Base-by-base conservation (phyloP, 1,139 yeast species). In the Geotrichum restrictum region DNA sequence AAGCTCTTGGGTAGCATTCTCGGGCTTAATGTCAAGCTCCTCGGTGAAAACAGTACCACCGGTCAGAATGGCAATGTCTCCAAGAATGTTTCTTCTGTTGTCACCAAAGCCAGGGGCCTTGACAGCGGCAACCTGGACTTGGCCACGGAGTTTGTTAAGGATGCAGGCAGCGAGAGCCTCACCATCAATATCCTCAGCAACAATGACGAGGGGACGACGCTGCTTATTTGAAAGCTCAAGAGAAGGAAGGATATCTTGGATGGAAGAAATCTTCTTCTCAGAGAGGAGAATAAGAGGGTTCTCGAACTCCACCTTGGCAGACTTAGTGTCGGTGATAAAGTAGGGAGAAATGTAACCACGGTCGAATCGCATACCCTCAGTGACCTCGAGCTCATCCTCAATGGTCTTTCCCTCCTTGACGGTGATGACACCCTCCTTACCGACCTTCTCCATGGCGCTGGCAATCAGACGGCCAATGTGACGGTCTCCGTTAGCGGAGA, bases 41-140 rank as follows among this genome's bases (percentile, higher is more conserved):
- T 93, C 98, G 63, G 97, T 89, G 83, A 93, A 93, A 45, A 93
- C 98, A 54, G 97, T 88, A 76, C 97, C 97, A 62, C 98, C 98
- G 45, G 98, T 85, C 64, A 94, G 80, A 68, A 91, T 86, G 69
- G 98, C 97, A 74, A 93, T 86, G 73, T 93, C 98, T 65, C 98
- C 98, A 62, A 93, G 79, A 60, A 88, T 89, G 81, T 89, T 89
- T 83, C 93, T 94, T 78, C 98, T 87, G 86, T 93, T 93, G 78
- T 93, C 98, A 74, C 98, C 98, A 65, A 93, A 93, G 55, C 98
- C 98, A 69, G 98, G 98, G 47, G 98, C 98, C 80, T 94, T 93
- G 65, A 93, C 98, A 65, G 96, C 96, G 72, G 95, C 88, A 59
- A 94, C 98, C 75, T 89, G 96, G 60, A 93, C 96, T 79, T 93